Conservation (phyloP, 2,329 filamentous ascomycete genomes). For the Phaeosphaeriaceae sp. region DNA sequence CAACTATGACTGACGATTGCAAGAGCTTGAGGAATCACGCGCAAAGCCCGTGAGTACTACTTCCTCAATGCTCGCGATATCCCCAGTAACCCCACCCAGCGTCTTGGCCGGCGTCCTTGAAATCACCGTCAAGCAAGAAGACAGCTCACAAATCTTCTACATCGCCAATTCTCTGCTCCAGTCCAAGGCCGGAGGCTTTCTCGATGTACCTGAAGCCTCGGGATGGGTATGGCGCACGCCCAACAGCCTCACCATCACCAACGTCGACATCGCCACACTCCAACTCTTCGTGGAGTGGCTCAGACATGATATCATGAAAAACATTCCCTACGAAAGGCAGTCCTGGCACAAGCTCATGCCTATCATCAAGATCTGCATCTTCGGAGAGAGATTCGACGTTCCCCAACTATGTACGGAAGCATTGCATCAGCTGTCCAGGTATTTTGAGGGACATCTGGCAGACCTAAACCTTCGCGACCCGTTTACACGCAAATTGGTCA, state of each 20-base stretch:
- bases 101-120: background rate
- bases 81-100: background rate
- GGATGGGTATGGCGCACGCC: too few relatives aligned
- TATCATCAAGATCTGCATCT: background rate
- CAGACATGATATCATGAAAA: background rate
- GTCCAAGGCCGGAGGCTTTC: background rate
- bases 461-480: background rate
- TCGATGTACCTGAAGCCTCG: background rate
- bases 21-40: too few relatives aligned
- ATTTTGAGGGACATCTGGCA: background rate
- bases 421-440: background rate
- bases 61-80: too few relatives aligned
- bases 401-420: background rate
- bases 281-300: background rate
- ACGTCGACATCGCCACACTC: too few relatives aligned
- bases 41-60: too few relatives aligned
- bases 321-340: background rate
- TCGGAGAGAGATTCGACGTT: background rate
- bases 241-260: too few relatives aligned
- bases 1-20: slow-evolving; percentile 11
- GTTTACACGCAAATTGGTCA: background rate
- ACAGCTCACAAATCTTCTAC: background rate
- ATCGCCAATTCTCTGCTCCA: background rate
- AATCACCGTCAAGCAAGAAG: background rate
- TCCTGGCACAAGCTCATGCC: background rate